Conservation (phyloP, 345 rosid species). For the Camelina hispida region DNA sequence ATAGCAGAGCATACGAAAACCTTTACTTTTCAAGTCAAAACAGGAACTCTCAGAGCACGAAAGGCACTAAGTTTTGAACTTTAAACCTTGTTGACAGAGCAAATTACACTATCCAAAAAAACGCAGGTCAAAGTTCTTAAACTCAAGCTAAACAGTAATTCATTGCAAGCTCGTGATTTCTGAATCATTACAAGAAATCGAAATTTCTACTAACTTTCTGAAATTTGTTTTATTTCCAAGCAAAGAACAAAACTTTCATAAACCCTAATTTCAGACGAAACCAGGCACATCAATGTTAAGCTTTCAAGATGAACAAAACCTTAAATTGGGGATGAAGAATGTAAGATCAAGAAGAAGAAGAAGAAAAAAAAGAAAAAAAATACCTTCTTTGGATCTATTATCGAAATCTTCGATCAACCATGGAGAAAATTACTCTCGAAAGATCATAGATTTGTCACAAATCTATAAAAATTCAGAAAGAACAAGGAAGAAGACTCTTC, state of each 20-base stretch:
- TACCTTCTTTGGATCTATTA: constrained; percentile 26
- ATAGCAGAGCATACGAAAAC: neutral
- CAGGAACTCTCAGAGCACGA: neutral
- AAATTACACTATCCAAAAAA: constrained; percentile 6
- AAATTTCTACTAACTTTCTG: neutral
- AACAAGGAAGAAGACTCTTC: neutral
- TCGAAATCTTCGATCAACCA: constrained; percentile 11
- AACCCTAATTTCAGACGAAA: constrained; percentile 37
- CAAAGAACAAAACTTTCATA: neutral
- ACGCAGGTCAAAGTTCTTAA: constrained; percentile 4
- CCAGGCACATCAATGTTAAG: constrained; percentile 11
- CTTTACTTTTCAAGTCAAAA: constrained; percentile 11
- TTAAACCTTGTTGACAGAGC: neutral
- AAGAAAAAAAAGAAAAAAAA: constrained; percentile 7
- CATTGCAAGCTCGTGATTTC: neutral
- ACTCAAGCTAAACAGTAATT: constrained; percentile 18
- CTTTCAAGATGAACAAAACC: constrained; percentile 38
- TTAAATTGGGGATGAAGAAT: constrained; percentile 8
- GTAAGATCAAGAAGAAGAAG: constrained; percentile 7
- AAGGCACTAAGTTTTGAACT: neutral
- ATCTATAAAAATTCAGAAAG: neutral
- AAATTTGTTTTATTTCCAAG: neutral
- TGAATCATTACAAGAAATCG: neutral
- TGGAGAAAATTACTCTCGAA: constrained; percentile 27
- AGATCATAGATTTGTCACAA: constrained; percentile 37